phyloP scores from a whole-genome alignment of 192 early-diverging fungal species.

The Umbelopsis sp. region DNA sequence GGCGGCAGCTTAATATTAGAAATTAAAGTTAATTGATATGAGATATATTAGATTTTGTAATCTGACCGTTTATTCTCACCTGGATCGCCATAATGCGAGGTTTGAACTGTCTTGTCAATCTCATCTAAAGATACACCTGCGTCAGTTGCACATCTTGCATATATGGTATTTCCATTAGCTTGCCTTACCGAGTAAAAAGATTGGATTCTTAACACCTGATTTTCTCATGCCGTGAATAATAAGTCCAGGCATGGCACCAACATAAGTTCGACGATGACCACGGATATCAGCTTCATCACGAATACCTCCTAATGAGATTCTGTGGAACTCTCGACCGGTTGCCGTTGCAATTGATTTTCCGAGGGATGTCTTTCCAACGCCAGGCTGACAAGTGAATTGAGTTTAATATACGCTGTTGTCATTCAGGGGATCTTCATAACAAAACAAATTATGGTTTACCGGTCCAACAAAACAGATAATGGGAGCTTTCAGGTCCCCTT shows the following conservation, averaged over 20 bases:
- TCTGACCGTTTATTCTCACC: neutral
- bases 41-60: neutral
- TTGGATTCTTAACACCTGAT: conserved; percentile 74
- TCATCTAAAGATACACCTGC: conserved; percentile 50
- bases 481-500: conserved; percentile 66
- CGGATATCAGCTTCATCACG: conserved; percentile 87
- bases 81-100: conserved; percentile 71
- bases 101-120: conserved; percentile 77
- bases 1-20: conserved; percentile 52
- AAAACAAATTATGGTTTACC: conserved; percentile 32
- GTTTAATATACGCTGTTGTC: neutral
- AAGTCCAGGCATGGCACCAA: conserved; percentile 85
- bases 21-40: neutral
- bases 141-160: no score
- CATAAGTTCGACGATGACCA: conserved; percentile 86
- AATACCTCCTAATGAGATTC: conserved; percentile 83
- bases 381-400: conserved; percentile 13
- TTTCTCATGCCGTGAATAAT: conserved; percentile 73
- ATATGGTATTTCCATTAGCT: neutral
- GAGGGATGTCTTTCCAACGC: conserved; percentile 83
- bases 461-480: conserved; percentile 76
- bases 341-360: conserved; percentile 78
- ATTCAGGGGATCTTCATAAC: neutral
- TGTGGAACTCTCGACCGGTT: conserved; percentile 78
- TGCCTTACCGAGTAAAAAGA: conserved; percentile 69